Evolutionary conservation across 164 flowering plant genomes (phyloP), one percentile per base, ranked within the genome.

Genomic region (Stephania yunnanensis): DNA sequence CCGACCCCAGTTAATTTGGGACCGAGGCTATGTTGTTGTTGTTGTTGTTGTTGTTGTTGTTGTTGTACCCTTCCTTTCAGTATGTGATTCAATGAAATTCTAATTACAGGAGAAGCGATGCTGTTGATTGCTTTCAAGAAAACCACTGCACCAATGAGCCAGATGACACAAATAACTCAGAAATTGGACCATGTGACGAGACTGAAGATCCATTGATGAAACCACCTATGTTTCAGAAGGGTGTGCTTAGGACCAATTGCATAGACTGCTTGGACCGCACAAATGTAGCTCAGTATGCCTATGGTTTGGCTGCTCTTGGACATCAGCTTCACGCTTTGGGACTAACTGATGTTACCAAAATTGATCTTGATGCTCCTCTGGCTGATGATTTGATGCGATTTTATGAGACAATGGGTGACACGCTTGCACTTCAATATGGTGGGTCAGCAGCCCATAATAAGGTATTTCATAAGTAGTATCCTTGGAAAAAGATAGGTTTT

Each of bases 361-460:
- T 94, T 76, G 88, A 86, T 79, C 82, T 86, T 7, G 87, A 89
- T 70, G 80, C 83, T 68, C 85, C 91, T 46, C 83, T 91, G 78
- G 92, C 97, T 17, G 86, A 83, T 77, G 88, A 86, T 50, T 81
- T 96, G 61, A 96, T 94, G 97, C 70, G 75, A 48, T 69, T 87
- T 65, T 96, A 94, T 79, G 97, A 94, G 82, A 82, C 71, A 65
- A 96, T 96, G 99, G 99, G 99, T 78, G 97, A 96, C 81, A 94
- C 91, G 46, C 93, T 96, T 78, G 99, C 99, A 58, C 74, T 83
- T 46, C 99, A 96, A 67, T 96, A 96, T 85, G 97, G 98, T 68
- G 99, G 99, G 15, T 96, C 99, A 80, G 93, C 97, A 55, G 99
- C 99, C 19, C 99, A 96, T 82, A 96, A 92, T 79, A 96, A 92